These are phyloP conservation scores for Dactylella cylindrospora DNA, from an alignment of 2,329 filamentous ascomycete genomes.

Conservation along the genomic window DNA sequence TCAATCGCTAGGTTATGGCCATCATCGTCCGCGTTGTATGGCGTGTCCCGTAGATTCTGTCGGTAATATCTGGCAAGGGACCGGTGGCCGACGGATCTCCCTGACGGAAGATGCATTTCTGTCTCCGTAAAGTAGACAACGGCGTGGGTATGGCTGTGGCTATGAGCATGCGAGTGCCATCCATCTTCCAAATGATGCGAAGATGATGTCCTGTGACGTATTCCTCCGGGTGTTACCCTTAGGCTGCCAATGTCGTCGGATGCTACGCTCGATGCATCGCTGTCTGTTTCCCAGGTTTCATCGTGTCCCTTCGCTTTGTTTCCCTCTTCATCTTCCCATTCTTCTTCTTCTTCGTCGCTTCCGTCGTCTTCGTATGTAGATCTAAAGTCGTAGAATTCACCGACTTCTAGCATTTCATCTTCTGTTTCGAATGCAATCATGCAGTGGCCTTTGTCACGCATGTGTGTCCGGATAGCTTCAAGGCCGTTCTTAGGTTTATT, in stretches of 20 bases:
- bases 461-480: slow-evolving; percentile 86
- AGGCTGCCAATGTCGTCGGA: slow-evolving; percentile 29
- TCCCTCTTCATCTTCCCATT: slow-evolving; percentile 61
- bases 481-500: slow-evolving; percentile 77
- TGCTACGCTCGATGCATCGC: slow-evolving; percentile 65
- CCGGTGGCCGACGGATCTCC: slow-evolving; percentile 84
- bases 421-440: slow-evolving; percentile 91
- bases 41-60: slow-evolving; percentile 71
- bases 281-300: slow-evolving; percentile 95
- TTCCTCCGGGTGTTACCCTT: neutral
- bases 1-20: slow-evolving; percentile 55
- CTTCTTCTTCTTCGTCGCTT: slow-evolving; percentile 59
- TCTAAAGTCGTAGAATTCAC: slow-evolving; percentile 95
- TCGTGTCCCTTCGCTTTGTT: slow-evolving; percentile 56
- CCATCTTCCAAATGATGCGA: slow-evolving; percentile 74
- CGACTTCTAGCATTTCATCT: slow-evolving; percentile 87
- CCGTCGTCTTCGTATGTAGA: slow-evolving; percentile 83
- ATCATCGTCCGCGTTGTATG: slow-evolving; percentile 57
- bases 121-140: slow-evolving; percentile 86
- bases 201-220: slow-evolving; percentile 8
- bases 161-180: slow-evolving; percentile 70
- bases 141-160: slow-evolving; percentile 68
- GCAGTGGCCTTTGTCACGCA: slow-evolving; percentile 95
- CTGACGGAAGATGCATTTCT: slow-evolving; percentile 88
- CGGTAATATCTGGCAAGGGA: slow-evolving; percentile 84